A percentile compares a stretch with the other conserved stretches of the same genome.
Conservation (phyloP, 352 stramenopile genomes). For the Elongisporangium undulatum region DNA sequence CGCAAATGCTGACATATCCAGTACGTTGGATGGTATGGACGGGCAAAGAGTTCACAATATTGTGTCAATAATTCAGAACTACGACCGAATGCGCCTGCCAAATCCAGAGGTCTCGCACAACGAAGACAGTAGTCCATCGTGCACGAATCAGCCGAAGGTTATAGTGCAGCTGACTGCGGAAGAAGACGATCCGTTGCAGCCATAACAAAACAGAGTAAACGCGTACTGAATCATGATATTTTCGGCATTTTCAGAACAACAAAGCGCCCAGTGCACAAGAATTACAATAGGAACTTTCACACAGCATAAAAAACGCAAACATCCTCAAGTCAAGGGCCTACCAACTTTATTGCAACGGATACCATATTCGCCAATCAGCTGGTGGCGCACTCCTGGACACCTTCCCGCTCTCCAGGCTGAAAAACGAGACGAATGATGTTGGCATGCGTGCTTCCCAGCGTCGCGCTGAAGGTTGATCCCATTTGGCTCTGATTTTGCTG, state of each 20-base stretch:
- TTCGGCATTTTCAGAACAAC: no score
- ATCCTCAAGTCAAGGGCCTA: neutral
- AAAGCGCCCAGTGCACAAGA: neutral
- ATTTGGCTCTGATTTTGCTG: conserved; percentile 66
- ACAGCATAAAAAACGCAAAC: neutral
- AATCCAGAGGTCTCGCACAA: neutral
- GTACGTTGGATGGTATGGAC: neutral
- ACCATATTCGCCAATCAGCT: conserved; percentile 21
- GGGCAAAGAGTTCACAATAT: neutral
- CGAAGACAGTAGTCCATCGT: neutral
- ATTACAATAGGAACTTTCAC: neutral
- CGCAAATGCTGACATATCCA: no score
- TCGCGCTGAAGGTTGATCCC: conserved; percentile 39
- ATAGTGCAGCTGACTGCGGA: neutral
- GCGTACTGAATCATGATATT: neutral
- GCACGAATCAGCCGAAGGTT: neutral
- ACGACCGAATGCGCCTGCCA: neutral
- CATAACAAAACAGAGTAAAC: neutral
- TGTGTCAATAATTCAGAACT: neutral
- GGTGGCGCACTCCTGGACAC: conserved; percentile 63
- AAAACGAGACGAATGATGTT: conserved; percentile 73
- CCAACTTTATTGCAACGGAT: neutral
- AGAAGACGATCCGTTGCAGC: neutral
- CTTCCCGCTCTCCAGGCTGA: conserved; percentile 49
- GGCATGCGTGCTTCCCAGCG: conserved; percentile 34